These are phyloP conservation scores for Graphiopsis chlorocephala DNA, from an alignment of 2,329 filamentous ascomycete genomes.

Conservation along the genomic window DNA sequence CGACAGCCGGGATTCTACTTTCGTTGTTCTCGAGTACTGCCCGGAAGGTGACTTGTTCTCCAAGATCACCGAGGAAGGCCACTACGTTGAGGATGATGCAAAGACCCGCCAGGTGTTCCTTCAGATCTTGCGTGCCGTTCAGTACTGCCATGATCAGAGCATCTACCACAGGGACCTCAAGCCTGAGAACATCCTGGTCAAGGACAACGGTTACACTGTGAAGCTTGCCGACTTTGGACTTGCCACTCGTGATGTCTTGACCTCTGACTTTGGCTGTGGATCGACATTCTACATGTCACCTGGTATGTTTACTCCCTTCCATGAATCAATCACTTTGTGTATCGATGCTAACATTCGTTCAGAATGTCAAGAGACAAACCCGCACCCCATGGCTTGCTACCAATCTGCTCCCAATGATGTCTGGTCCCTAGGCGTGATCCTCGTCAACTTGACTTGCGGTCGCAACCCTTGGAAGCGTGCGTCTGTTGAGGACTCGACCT, in stretches of 20 bases:
- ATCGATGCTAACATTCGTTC: slow-evolving; percentile 28
- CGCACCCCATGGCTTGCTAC: slow-evolving; percentile 71
- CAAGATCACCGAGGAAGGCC: slow-evolving; percentile 93
- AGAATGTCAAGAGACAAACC: slow-evolving; percentile 87
- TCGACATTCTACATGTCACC: slow-evolving; percentile 99
- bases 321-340: slow-evolving; percentile 11
- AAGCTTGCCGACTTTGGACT: slow-evolving; percentile 98
- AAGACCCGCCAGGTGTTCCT: slow-evolving; percentile 85
- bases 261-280: slow-evolving; percentile 94
- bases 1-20: slow-evolving; percentile 87
- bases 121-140: slow-evolving; percentile 93
- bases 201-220: slow-evolving; percentile 81
- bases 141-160: slow-evolving; percentile 86
- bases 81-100: slow-evolving; percentile 88
- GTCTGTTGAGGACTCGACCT: slow-evolving; percentile 88
- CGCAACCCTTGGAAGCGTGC: slow-evolving; percentile 99
- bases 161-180: slow-evolving; percentile 98
- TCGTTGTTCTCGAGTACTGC: slow-evolving; percentile 94
- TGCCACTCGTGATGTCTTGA: slow-evolving; percentile 77
- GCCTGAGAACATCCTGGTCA: slow-evolving; percentile 95
- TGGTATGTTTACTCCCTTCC: slow-evolving; percentile 58
- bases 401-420: slow-evolving; percentile 92
- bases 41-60: slow-evolving; percentile 95
- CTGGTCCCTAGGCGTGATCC: slow-evolving; percentile 96
- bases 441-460: slow-evolving; percentile 95